Base-by-base conservation (phyloP, 1,284 basidiomycete genomes). In the Austroboletus olivaceoglutinosus region DNA sequence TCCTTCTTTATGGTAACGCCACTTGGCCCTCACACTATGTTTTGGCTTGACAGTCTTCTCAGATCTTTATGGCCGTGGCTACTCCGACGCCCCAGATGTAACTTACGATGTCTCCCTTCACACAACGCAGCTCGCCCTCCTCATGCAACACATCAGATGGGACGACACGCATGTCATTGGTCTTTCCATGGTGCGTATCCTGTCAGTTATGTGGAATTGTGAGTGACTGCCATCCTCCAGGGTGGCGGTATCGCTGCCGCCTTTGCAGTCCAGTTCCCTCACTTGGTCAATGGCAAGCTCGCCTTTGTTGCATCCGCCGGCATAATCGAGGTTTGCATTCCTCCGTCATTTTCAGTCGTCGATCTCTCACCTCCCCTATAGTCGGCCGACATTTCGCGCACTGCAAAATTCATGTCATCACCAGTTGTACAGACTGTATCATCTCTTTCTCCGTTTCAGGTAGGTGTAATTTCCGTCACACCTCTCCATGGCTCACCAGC, bases 61-160 rank as follows among this genome's bases (percentile, higher is more conserved):
- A 89, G 88, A 91, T 69, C 72, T 91, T 15, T 90, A 89, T 53
- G 89, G 88, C 15, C 77, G 88, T 31, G 89, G 89, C 10, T 91
- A 90, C 65, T 86, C 86, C 1, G 88, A 89, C 55, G 86, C 86
- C 1, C 88, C 86, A 0, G 75, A 81, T 29, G 78, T 76, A 7
- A 77, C 76, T 3, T 89, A 91, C 63, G 77, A 86, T 56, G 70
- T 76, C 2, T 68, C 72, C 4, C 72, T 91, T 6, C 86, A 86
- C 65, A 81, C 81, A 0, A 84, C 81, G 0, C 87, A 91, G 60
- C 82, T 91, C n/a, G 89, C 88, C 0, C 75, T 90, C 2, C 76
- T 91, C 47, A 80, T 91, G 76, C 89, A 91, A 58, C 80, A 88
- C 56, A 67, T 91, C 41, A 76, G 75, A 45, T 91, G 88, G 87